Evolutionary conservation across 2,329 filamentous ascomycete species (phyloP).

Genomic region (Penicillium rolfsii): DNA sequence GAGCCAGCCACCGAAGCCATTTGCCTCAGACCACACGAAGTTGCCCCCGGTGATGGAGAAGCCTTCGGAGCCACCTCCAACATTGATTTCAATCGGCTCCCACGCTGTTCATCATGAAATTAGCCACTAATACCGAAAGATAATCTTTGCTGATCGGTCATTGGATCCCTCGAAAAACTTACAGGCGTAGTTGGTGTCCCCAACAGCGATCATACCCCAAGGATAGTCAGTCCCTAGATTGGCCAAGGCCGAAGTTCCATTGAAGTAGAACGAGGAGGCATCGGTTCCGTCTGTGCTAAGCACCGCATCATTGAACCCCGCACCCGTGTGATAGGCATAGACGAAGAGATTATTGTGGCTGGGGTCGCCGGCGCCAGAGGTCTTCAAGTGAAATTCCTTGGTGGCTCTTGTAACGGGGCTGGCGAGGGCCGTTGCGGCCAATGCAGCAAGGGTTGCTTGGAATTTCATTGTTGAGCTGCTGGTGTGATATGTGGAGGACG

Average conservation of each 20-base stretch:
- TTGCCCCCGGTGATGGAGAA: conserved; percentile 36
- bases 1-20: conserved; percentile 46
- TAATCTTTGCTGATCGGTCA: not conserved
- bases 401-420: conserved; percentile 29
- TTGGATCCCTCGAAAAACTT: conserved; percentile 20
- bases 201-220: conserved; percentile 37
- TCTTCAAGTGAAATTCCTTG: conserved; percentile 42
- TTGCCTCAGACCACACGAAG: conserved; percentile 34
- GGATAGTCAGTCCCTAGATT: conserved; percentile 34
- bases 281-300: conserved; percentile 29
- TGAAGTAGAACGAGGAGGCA: conserved; percentile 37
- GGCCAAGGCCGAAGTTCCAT: conserved; percentile 39
- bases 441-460: conserved; percentile 32
- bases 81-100: conserved; percentile 42
- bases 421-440: conserved; percentile 35
- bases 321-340: conserved; percentile 46
- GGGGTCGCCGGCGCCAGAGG: conserved; percentile 30
- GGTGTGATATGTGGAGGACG: not conserved
- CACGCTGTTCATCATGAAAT: conserved; percentile 34
- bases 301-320: conserved; percentile 45
- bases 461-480: conserved; percentile 33
- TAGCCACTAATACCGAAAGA: too few relatives aligned
- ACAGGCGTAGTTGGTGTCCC: conserved; percentile 41
- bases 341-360: conserved; percentile 44
- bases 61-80: conserved; percentile 33